Base-by-base conservation (phyloP, 768 basidiomycete genomes). In the Lactarius evosmus region DNA sequence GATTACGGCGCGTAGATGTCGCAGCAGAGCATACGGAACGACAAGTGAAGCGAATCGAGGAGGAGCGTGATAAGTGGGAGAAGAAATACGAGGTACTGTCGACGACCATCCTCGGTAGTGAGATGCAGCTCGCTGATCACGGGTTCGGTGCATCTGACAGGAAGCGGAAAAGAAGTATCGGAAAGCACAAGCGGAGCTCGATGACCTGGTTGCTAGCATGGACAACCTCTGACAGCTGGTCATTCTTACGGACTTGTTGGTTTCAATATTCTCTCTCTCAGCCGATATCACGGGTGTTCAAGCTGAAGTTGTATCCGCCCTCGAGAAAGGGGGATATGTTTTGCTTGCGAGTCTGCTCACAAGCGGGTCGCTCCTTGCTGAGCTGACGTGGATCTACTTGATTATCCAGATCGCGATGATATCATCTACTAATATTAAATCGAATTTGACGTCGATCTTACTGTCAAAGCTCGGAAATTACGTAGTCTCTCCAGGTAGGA, bases 181-280 rank as follows among this genome's bases (percentile, higher is more conserved):
- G 49, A 56, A 61, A 50, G 54, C 64, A 19, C 64, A 65, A 34
- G 19, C 25, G 54, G 64, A 65, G 3, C 64, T 65, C 17, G 59
- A 65, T n/a, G 64, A 61, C 2, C 49, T 65, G 25, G 50, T 65
- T 34, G 25, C 54, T 16, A 65, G 57, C 32, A 65, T 65, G 64
- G 64, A 65, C 50, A 65, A 44, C 40, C 64, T 65, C 49, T 65
- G n/a, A 65, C 14, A 19, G 11, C 50, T 22, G 41, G 59, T 40
- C 27, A 56, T 29, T 49, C 12, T 36, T 34, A 4, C 17, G 22
- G 44, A 46, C 32, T 41, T 19, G 29, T 40, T n/a, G 56, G 17
- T 17, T 38, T 16, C 11, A 1, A 22, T 58, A 16, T 34, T 25
- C 12, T 33, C n/a, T 27, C 22, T n/a, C 19, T 58, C 17, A 1